A percentile compares a stretch with the other conserved stretches of the same genome.
Evolutionary conservation across 768 basidiomycete genomes (phyloP).

Genomic region (Galerina marginata): DNA sequence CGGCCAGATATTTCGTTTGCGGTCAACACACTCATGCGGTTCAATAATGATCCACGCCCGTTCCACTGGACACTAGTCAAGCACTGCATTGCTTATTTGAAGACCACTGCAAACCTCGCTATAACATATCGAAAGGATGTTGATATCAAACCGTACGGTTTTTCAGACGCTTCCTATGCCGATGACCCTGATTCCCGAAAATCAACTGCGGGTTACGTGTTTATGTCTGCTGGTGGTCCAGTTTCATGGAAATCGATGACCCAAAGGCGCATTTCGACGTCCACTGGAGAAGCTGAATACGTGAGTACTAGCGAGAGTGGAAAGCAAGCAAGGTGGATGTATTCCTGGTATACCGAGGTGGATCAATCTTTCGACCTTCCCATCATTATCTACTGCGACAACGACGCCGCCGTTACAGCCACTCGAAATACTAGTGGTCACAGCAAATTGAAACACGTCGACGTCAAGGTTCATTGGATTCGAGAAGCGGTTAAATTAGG

Average conservation of each 20-base stretch:
- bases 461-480: slow-evolving; percentile 13
- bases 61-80: slow-evolving; percentile 10
- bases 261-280: slow-evolving; percentile 25
- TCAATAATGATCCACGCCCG: slow-evolving; percentile 10
- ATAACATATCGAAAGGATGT: neutral
- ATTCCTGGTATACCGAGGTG: slow-evolving; percentile 29
- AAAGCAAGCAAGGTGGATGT: slow-evolving; percentile 38
- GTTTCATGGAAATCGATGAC: slow-evolving; percentile 36
- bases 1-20: slow-evolving; percentile 10
- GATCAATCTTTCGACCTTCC: slow-evolving; percentile 19
- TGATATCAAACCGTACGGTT: slow-evolving; percentile 5
- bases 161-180: neutral
- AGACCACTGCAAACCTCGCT: neutral
- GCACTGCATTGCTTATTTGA: slow-evolving; percentile 6
- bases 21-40: slow-evolving; percentile 9
- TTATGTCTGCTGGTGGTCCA: slow-evolving; percentile 30
- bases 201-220: slow-evolving; percentile 19
- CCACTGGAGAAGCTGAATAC: slow-evolving; percentile 32
- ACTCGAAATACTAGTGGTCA: slow-evolving; percentile 5
- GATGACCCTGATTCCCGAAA: slow-evolving; percentile 1
- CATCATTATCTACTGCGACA: slow-evolving; percentile 31
- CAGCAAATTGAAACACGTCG: slow-evolving; percentile 14
- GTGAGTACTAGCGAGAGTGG: slow-evolving; percentile 34
- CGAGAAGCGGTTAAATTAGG: slow-evolving; percentile 1
- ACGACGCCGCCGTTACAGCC: slow-evolving; percentile 14